Evolutionary conservation across 371 early-diverging fungal genomes (phyloP).

Genomic region (Mortierella sp.): DNA sequence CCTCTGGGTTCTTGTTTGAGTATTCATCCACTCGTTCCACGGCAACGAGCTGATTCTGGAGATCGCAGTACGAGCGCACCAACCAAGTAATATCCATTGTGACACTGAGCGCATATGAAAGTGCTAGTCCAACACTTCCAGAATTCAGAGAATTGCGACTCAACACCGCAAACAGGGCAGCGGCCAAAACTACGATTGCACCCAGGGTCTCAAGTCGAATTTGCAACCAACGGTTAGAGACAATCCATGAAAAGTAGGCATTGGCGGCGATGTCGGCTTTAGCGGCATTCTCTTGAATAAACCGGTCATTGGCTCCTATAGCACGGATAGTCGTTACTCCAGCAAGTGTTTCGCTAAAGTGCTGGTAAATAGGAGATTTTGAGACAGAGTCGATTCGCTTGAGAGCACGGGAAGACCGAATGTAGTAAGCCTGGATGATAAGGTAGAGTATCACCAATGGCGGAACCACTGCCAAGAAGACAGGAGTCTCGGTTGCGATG

Average conservation of each 20-base stretch:
- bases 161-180: conserved; percentile 55
- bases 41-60: conserved; percentile 54
- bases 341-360: conserved; percentile 78
- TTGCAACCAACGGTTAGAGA: conserved; percentile 74
- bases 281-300: conserved; percentile 64
- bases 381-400: conserved; percentile 85
- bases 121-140: conserved; percentile 62
- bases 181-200: conserved; percentile 62
- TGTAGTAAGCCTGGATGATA: conserved; percentile 72
- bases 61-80: conserved; percentile 38
- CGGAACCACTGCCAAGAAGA: conserved; percentile 45
- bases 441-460: conserved; percentile 59
- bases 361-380: conserved; percentile 84
- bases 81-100: conserved; percentile 57
- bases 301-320: conserved; percentile 60
- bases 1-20: conserved; percentile 67
- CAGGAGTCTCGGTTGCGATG: conserved; percentile 39
- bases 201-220: conserved; percentile 59
- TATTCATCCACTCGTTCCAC: conserved; percentile 81
- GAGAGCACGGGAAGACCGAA: conserved; percentile 74
- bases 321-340: conserved; percentile 87
- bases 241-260: conserved; percentile 65
- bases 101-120: conserved; percentile 68
- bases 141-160: conserved; percentile 34
- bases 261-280: conserved; percentile 42